Evolutionary conservation across 495 filamentous ascomycete species (phyloP).

Genomic region (Neurospora sp.): DNA sequence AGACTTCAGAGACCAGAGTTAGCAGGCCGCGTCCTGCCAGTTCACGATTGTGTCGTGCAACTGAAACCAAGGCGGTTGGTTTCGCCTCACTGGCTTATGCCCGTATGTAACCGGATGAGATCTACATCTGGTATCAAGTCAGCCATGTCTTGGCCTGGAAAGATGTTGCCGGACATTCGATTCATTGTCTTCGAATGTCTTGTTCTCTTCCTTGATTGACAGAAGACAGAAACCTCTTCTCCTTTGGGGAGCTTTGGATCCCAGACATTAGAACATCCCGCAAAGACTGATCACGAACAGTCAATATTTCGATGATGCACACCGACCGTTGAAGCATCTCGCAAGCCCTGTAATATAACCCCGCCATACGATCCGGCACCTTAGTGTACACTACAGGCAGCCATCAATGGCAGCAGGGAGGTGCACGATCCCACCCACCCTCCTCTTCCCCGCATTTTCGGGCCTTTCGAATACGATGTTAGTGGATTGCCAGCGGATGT

Average conservation of each 20-base stretch:
- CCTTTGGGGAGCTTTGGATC: too few species aligned
- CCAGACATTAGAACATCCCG: too few species aligned
- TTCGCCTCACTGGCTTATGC: neutral
- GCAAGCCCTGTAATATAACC: neutral
- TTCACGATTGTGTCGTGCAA: too few species aligned
- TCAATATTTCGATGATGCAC: neutral
- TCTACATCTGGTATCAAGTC: neutral
- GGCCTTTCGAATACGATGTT: neutral
- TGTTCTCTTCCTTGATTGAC: too few species aligned
- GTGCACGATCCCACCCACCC: neutral
- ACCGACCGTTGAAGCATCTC: neutral
- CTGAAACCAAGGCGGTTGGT: neutral
- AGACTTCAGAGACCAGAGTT: neutral
- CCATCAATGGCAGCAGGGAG: neutral
- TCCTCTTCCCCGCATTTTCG: neutral
- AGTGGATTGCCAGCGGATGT: neutral
- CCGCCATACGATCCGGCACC: neutral
- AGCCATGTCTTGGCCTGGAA: neutral
- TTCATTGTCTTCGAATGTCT: neutral
- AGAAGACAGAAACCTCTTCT: too few species aligned
- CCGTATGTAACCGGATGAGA: neutral
- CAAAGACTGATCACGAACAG: neutral
- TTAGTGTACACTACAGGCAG: neutral
- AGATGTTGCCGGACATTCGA: neutral
- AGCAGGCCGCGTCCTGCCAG: too few species aligned